Evolutionary conservation across 768 basidiomycete species (phyloP), one percentile per base, ranked within the genome.

Genomic region (Podaxis sp.): DNA sequence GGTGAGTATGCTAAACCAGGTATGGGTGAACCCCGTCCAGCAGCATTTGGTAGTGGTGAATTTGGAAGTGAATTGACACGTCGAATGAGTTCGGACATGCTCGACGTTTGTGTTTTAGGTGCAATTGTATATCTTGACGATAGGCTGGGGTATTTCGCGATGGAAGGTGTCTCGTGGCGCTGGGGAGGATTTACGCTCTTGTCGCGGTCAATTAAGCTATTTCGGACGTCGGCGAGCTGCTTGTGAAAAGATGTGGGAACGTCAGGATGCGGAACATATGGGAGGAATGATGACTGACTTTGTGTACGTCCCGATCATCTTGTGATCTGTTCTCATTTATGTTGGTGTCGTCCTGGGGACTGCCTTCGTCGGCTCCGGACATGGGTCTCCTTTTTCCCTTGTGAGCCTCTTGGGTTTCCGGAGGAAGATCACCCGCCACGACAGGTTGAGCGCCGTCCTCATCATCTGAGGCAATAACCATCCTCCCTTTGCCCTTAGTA

Each of bases 81-180:
- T 53, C 84, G 82, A 64, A 92, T 90, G 65, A 91, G 83, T 71
- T 91, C 91, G 54, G 85, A 82, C 87, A 93, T 89, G 3, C 88
- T 82, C 2, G 85, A 84, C 24, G 79, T 72, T 66, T 80, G 86
- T 2, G 71, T 74, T 56, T 77, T 76, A 3, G 82, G 76, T n/a
- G 80, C 81, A 63, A 84, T 77, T 52, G 82, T 79, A 64, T 83
- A 80, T 6, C 74, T 66, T 59, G 57, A 60, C 63, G 67, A 62
- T 64, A 63, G 59, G 55, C 59, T 65, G 68, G 37, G 70, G 52
- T 37, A 68, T 65, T 38, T 46, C 60, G 47, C 15, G 12, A 24
- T n/a, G 36, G 41, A 25, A 13, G 52, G 54, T 25, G 40, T 58
- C 24, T 43, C 66, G 55, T 58, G 52, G 63, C 11, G 66, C 24